phyloP scores from a whole-genome alignment of 192 early-diverging fungal species.

The Spizellomyces punctatus region DNA sequence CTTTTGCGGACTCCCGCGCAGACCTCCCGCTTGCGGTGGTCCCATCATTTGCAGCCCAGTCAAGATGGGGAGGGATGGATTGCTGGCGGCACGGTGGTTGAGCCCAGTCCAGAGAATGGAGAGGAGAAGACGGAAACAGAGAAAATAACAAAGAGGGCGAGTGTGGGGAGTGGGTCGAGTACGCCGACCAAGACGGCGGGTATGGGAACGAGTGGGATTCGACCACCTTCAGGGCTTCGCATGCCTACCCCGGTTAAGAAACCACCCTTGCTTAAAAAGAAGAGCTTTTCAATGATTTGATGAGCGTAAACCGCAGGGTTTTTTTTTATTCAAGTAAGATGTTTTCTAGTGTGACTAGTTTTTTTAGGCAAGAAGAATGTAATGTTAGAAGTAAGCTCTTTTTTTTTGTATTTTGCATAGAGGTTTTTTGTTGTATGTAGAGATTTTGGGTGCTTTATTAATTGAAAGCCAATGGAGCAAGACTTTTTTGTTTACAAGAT shows the following conservation, averaged over 20 bases:
- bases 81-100: neutral
- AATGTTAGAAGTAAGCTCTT: too few species aligned
- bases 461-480: too few species aligned
- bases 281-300: too few species aligned
- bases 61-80: constrained; percentile 4
- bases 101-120: neutral
- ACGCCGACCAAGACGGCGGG: neutral
- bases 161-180: neutral
- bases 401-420: too few species aligned
- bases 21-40: neutral
- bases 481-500: too few species aligned
- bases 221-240: neutral
- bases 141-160: neutral
- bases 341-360: too few species aligned
- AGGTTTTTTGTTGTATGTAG: too few species aligned
- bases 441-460: too few species aligned
- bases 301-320: too few species aligned
- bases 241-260: constrained; percentile 1
- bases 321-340: too few species aligned
- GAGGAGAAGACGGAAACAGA: neutral
- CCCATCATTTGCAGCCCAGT: constrained; percentile 3
- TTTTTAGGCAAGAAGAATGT: too few species aligned
- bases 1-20: neutral
- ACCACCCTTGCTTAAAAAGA: neutral
- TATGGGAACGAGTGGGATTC: neutral